Conservation (phyloP, 305 asterid genomes). For the Rubia balearica region DNA sequence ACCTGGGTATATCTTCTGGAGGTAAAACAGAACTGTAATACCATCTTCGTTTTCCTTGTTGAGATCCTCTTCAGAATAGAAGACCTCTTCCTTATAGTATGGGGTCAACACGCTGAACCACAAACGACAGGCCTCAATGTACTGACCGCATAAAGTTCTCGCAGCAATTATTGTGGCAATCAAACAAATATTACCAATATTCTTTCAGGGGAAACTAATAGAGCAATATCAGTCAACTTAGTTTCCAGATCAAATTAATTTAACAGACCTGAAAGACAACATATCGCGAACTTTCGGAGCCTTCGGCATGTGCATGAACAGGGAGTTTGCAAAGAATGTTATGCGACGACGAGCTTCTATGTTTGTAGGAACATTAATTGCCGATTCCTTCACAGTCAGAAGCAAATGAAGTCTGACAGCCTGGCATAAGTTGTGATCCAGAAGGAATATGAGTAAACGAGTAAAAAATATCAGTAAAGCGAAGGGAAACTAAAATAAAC, state of each 20-base stretch:
- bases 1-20: slow-evolving; percentile 96
- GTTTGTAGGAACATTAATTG: slow-evolving; percentile 89
- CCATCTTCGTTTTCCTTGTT: slow-evolving; percentile 94
- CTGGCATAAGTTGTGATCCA: slow-evolving; percentile 32
- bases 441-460: background rate
- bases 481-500: slow-evolving; percentile 11
- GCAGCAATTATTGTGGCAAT: background rate
- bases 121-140: slow-evolving; percentile 14
- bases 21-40: slow-evolving; percentile 79
- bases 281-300: slow-evolving; percentile 96
- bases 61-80: slow-evolving; percentile 89
- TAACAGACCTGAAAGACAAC: slow-evolving; percentile 91
- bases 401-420: slow-evolving; percentile 91
- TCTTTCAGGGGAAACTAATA: slow-evolving; percentile 15
- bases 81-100: slow-evolving; percentile 82
- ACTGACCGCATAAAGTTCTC: background rate
- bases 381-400: slow-evolving; percentile 93
- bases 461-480: background rate
- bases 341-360: slow-evolving; percentile 95
- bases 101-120: slow-evolving; percentile 88
- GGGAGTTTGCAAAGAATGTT: slow-evolving; percentile 93
- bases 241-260: background rate
- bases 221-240: slow-evolving; percentile 12
- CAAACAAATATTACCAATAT: slow-evolving; percentile 1
- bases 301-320: slow-evolving; percentile 91